phyloP scores from a whole-genome alignment of 2,329 filamentous ascomycete genomes.

The Fusarium algeriense region DNA sequence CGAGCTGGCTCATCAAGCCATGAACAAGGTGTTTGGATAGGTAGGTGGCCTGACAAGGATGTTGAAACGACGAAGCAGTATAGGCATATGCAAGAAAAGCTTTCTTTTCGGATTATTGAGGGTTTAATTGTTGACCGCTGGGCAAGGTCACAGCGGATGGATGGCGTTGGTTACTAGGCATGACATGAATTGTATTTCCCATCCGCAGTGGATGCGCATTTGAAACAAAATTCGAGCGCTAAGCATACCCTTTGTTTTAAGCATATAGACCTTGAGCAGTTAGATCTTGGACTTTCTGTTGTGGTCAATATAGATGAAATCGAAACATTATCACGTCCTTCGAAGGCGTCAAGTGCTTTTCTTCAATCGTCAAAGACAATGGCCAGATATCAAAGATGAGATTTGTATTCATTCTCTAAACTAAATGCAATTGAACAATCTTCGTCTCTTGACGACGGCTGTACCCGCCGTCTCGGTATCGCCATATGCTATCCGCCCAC shows the following conservation, averaged over 20 bases:
- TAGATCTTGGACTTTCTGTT: slow-evolving; percentile 16
- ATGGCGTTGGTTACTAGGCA: slow-evolving; percentile 33
- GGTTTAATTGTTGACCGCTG: slow-evolving; percentile 8
- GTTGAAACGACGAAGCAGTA: not conserved
- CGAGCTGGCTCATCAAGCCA: slow-evolving; percentile 84
- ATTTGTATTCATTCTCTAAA: slow-evolving; percentile 10
- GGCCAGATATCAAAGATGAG: slow-evolving; percentile 12
- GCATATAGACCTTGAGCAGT: slow-evolving; percentile 21
- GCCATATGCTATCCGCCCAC: not conserved
- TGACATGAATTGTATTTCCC: slow-evolving; percentile 25
- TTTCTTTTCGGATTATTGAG: slow-evolving; percentile 15
- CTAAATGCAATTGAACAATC: slow-evolving; percentile 30
- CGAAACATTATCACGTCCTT: not conserved
- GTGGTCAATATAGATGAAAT: slow-evolving; percentile 18
- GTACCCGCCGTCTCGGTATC: slow-evolving; percentile 4
- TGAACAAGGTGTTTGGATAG: slow-evolving; percentile 78
- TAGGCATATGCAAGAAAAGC: slow-evolving; percentile 20
- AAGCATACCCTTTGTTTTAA: slow-evolving; percentile 28
- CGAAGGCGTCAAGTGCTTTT: not conserved
- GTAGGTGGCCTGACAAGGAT: slow-evolving; percentile 6
- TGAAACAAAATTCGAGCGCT: slow-evolving; percentile 26
- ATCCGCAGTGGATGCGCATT: slow-evolving; percentile 11
- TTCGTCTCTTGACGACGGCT: slow-evolving; percentile 5
- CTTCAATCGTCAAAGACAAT: not conserved
- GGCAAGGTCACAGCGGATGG: slow-evolving; percentile 18